These are phyloP conservation scores for Casuarina cunninghamiana DNA, from an alignment of 306 rosid species.

Conservation along the genomic window DNA sequence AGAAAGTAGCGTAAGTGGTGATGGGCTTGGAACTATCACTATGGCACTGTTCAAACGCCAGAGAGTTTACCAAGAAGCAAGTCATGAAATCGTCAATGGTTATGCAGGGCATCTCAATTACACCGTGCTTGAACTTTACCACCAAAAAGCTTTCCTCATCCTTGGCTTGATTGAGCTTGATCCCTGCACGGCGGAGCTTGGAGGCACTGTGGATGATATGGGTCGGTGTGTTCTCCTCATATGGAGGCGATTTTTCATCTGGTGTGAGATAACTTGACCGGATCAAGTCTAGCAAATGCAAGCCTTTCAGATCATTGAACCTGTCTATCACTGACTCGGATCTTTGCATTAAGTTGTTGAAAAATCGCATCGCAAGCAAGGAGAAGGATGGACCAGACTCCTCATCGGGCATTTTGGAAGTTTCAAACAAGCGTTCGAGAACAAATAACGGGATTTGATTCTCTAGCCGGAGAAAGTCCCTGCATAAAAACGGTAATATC, in stretches of 20 bases:
- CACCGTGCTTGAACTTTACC: neutral
- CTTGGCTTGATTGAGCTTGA: neutral
- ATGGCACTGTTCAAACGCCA: conserved; percentile 7
- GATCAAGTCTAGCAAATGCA: conserved; percentile 3
- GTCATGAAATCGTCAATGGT: neutral
- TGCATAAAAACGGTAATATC: conserved; percentile 1
- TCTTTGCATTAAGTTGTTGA: neutral
- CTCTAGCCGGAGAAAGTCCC: conserved; percentile 5
- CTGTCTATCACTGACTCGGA: neutral
- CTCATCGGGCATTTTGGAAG: neutral
- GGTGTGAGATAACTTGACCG: neutral
- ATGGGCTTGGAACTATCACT: neutral
- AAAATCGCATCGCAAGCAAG: neutral
- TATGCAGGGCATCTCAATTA: neutral
- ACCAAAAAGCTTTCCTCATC: neutral
- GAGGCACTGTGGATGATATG: neutral
- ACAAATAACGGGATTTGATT: neutral
- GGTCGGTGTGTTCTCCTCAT: neutral
- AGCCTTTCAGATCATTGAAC: neutral
- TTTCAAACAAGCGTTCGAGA: neutral
- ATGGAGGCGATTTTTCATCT: neutral
- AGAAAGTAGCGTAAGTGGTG: neutral
- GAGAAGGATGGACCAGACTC: neutral
- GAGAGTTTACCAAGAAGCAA: neutral
- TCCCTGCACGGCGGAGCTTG: neutral